These are phyloP conservation scores for Articulospora tetracladia DNA, from an alignment of 495 filamentous ascomycete genomes.

Conservation along the genomic window DNA sequence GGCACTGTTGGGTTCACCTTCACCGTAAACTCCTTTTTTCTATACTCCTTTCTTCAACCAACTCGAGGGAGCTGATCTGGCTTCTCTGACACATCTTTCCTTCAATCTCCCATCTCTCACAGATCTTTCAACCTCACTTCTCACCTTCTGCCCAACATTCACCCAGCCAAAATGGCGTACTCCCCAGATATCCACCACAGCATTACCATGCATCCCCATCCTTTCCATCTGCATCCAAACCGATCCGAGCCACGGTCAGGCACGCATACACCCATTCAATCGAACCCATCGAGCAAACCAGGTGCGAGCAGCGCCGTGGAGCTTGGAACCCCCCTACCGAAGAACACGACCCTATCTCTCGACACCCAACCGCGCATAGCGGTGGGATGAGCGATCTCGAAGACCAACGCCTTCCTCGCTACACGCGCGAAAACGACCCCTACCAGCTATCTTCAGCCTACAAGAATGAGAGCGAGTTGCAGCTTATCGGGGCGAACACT, in stretches of 20 bases:
- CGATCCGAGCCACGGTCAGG: conserved; percentile 22
- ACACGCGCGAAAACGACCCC: conserved; percentile 68
- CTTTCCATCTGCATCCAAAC: conserved; percentile 37
- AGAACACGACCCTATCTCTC: conserved; percentile 39
- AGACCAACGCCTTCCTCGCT: conserved; percentile 48
- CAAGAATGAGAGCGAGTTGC: conserved; percentile 76
- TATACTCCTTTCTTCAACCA: no score
- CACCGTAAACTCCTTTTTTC: no score
- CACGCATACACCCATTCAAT: conserved; percentile 21
- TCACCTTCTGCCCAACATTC: not conserved
- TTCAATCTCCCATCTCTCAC: not conserved
- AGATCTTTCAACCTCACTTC: not conserved
- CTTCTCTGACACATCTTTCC: no score
- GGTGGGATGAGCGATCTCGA: conserved; percentile 53
- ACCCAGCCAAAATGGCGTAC: conserved; percentile 18
- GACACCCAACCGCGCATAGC: conserved; percentile 29
- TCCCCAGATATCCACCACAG: conserved; percentile 34
- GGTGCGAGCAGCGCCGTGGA: conserved; percentile 44
- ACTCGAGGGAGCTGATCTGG: no score
- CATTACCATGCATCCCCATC: conserved; percentile 41
- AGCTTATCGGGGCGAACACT: conserved; percentile 76
- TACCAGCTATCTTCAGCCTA: conserved; percentile 74
- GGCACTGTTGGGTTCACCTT: no score
- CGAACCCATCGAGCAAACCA: conserved; percentile 16
- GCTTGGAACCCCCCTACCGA: conserved; percentile 31